Evolutionary conservation across 805 yeast species (phyloP).

Genomic region (Lachancea sp.): DNA sequence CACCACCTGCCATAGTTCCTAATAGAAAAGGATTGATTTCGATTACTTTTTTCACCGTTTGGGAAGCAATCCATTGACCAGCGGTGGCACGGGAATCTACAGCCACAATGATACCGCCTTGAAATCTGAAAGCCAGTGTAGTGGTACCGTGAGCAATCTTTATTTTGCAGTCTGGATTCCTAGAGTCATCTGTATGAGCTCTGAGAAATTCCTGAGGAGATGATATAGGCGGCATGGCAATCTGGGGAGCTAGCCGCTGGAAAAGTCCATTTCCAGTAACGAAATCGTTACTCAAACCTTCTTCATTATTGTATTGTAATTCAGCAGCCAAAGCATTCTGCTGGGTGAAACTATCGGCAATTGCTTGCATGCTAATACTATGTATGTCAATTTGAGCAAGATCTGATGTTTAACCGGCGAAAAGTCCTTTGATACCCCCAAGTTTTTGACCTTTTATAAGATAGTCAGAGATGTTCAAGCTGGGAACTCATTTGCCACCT

Average conservation of each 20-base stretch:
- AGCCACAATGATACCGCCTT: conserved; percentile 93
- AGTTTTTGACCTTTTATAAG: too few species aligned
- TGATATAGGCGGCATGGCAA: conserved; percentile 74
- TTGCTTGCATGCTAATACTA: conserved; percentile 27
- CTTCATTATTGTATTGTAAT: conserved; percentile 29
- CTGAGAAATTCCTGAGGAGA: conserved; percentile 88
- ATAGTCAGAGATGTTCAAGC: too few species aligned
- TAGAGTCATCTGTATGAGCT: conserved; percentile 95
- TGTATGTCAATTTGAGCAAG: too few species aligned
- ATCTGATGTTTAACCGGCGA: too few species aligned
- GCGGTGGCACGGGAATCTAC: conserved; percentile 98
- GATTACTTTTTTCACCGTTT: conserved; percentile 94
- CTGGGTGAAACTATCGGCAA: conserved; percentile 27
- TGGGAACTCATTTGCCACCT: too few species aligned
- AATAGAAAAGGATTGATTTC: conserved; percentile 90
- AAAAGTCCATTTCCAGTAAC: conserved; percentile 29
- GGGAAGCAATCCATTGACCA: conserved; percentile 97
- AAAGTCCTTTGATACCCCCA: too few species aligned
- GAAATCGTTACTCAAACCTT: conserved; percentile 32
- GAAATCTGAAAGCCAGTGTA: conserved; percentile 90
- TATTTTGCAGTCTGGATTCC: conserved; percentile 89
- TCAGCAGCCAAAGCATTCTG: conserved; percentile 23
- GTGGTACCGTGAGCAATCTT: conserved; percentile 99
- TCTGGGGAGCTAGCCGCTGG: conserved; percentile 45
- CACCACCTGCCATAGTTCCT: conserved; percentile 99